Base-by-base conservation (phyloP, 768 basidiomycete genomes). In the Mrakia gelida region DNA sequence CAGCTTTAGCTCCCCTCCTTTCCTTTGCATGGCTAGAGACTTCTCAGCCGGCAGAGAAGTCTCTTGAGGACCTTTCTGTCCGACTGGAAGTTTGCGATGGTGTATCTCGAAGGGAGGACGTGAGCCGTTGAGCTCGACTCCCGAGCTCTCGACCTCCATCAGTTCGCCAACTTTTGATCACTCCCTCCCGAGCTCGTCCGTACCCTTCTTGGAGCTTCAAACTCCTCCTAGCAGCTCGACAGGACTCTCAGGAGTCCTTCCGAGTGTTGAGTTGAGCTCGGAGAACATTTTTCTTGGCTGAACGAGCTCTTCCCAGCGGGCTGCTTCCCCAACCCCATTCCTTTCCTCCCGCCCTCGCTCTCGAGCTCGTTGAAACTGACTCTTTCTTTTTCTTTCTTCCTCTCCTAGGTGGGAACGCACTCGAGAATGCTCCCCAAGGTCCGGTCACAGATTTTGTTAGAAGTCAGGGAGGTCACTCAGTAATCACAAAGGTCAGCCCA, bases 381-480 rank as follows among this genome's bases (percentile, higher is more conserved):
- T 10, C 30, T 32, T 38, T 67, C 13, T 34, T 52, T 43, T 43
- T 49, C 45, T 28, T 21, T 67, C 38, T 32, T 32, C 49, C 34
- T 30, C 32, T 45, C 76, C n/a, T 10, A 98, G 97, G 97, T 82
- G 95, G 94, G 80, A 98, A 98, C 86, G 90, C 92, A 43, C 84
- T 99, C 80, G 93, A 95, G 79, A 91, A 89, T 79, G 95, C 95
- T 43, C 86, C 91, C 38, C 87, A 91, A 38, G 89, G 92, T 75
- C 88, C 88, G 79, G 90, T 99, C 61, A 88, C 90, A 80, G 95
- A 98, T 86, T 99, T 96, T 85, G 95, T 98, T 52, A 91, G 92
- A 83, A 86, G 87, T 71, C 87, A 95, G 84, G 95, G 95, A 15
- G 97, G 97, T 77, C 97, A 99, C 85, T 96, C 97, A 28, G 95